Base-by-base conservation (phyloP, 164 flowering plant genomes). In the Vitis rupestris region DNA sequence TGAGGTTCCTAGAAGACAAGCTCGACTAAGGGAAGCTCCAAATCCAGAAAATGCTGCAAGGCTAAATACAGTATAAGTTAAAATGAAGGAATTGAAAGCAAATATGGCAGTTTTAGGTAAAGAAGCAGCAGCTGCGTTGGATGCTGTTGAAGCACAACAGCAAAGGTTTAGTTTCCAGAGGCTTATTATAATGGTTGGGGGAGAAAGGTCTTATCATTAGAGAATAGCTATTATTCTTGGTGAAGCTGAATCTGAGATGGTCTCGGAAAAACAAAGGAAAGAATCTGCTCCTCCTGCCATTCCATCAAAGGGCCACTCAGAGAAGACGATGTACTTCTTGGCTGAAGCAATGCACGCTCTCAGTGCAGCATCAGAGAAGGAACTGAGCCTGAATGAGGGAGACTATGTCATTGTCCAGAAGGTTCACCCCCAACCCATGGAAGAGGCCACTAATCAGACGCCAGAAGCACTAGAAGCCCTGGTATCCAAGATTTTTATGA, bases 361-460 rank as follows among this genome's bases (percentile, higher is more conserved):
- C 17, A 17, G 17, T 17, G 17, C 17, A 17, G 17, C 17, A 17
- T 17, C 17, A 17, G 17, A 17, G 17, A 17, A 17, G 17, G 17
- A 17, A 17, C 17, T 17, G 17, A 17, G 17, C 17, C 17, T 17
- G 17, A 17, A 17, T 17, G 17, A 17, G 17, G 17, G 17, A 17
- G 17, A 17, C 17, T 17, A 17, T 17, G 17, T 17, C 17, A 17
- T 17, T 17, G 17, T 17, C 82, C 98, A 90, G 81, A 95, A 91
- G 85, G 93, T 95, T 61, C 97, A 93, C 74, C 99, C 99, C 60
- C 99, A 95, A 79, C 98, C 99, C 63, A 84, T 91, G 93, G 99
- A 95, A 78, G 98, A 93, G 66, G 68, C 91, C 65, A 72, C 73
- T 62, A 85, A 75, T 72, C 95, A 86, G 76, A 84, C 81, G 68